Conservation (phyloP, 768 basidiomycete genomes). For the Mycena belliarum region DNA sequence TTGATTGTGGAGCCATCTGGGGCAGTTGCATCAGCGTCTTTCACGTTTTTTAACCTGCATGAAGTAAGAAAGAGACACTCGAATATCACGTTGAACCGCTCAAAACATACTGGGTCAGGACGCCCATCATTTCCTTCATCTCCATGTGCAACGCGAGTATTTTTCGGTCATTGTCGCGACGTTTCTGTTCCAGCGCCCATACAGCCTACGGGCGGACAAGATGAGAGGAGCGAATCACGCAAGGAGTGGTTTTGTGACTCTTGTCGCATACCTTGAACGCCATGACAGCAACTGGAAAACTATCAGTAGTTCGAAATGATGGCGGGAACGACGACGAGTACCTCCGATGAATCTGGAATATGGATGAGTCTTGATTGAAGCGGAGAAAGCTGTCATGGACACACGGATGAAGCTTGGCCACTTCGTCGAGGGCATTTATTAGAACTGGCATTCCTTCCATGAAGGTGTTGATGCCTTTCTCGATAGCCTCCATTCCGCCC, state of each 20-base stretch:
- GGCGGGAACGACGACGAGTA: neutral
- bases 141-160: slow-evolving; percentile 36
- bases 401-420: slow-evolving; percentile 29
- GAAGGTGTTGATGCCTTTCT: slow-evolving; percentile 20
- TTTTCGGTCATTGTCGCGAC: slow-evolving; percentile 41
- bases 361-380: neutral
- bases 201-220: slow-evolving; percentile 13
- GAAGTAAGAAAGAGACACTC: neutral
- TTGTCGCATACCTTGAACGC: slow-evolving; percentile 36
- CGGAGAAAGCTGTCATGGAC: neutral
- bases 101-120: slow-evolving; percentile 33
- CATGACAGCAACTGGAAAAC: slow-evolving; percentile 33
- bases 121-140: slow-evolving; percentile 43
- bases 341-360: slow-evolving; percentile 16
- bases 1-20: slow-evolving; percentile 33
- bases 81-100: no score
- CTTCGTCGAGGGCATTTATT: slow-evolving; percentile 25
- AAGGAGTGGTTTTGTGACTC: neutral
- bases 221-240: neutral
- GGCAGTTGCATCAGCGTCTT: slow-evolving; percentile 27
- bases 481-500: slow-evolving; percentile 9
- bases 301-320: neutral
- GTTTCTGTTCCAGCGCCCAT: slow-evolving; percentile 38
- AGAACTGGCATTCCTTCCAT: slow-evolving; percentile 23
- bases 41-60: slow-evolving; percentile 31